A percentile compares a stretch with the other conserved stretches of the same genome.
phyloP scores from a whole-genome alignment of 1,139 yeast species.

The Blastobotrys indianensis region DNA sequence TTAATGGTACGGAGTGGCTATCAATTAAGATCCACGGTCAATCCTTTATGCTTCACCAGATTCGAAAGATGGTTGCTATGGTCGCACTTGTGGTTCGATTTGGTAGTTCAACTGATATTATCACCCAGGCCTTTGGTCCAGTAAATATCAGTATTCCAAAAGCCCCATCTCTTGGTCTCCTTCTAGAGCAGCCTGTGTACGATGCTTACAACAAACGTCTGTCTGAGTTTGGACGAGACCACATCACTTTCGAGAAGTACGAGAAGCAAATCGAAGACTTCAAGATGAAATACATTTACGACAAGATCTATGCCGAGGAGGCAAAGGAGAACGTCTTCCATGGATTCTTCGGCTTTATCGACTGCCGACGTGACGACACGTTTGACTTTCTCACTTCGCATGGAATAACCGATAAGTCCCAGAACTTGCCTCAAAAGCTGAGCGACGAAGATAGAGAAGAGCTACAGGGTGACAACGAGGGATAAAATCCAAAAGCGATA shows the following conservation, averaged over 20 bases:
- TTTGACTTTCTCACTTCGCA: conserved; percentile 73
- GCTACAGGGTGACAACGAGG: conserved; percentile 28
- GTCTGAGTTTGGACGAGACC: conserved; percentile 72
- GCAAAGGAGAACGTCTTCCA: conserved; percentile 79
- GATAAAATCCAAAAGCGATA: conserved; percentile 11
- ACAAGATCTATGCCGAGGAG: conserved; percentile 86
- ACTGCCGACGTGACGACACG: conserved; percentile 59
- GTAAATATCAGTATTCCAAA: conserved; percentile 85
- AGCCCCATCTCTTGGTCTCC: conserved; percentile 92
- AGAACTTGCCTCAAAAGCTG: conserved; percentile 18
- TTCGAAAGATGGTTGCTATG: conserved; percentile 97
- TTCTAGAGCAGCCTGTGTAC: conserved; percentile 88
- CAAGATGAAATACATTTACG: conserved; percentile 84
- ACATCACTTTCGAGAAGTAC: conserved; percentile 63
- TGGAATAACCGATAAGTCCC: conserved; percentile 39
- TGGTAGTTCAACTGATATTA: conserved; percentile 72
- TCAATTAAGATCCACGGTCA: conserved; percentile 96
- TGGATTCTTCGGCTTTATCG: conserved; percentile 85
- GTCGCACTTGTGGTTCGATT: conserved; percentile 80
- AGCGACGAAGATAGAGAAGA: conserved; percentile 29
- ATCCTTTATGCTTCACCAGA: conserved; percentile 96
- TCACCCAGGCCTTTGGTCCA: conserved; percentile 70
- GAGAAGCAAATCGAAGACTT: conserved; percentile 71
- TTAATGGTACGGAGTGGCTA: conserved; percentile 93
- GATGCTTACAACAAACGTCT: conserved; percentile 74